These are phyloP conservation scores for Pyrenopolyporus hunteri DNA, from an alignment of 495 filamentous ascomycete species.

Conservation along the genomic window DNA sequence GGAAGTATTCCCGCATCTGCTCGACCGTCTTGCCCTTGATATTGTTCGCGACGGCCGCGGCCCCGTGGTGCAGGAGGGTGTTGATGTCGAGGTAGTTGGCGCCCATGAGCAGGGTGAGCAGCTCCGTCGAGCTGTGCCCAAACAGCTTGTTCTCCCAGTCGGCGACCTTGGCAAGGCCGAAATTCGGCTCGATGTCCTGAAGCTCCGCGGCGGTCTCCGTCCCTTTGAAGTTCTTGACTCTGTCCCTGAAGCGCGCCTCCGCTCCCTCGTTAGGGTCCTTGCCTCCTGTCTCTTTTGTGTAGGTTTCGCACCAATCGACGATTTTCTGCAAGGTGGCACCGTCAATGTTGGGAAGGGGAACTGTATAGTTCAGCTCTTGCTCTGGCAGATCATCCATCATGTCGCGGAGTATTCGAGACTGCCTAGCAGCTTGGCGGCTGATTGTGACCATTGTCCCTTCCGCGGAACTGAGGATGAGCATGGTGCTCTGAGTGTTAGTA, in stretches of 20 bases:
- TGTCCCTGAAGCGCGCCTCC: too few relatives aligned
- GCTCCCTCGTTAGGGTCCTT: background rate
- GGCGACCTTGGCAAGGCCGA: too few relatives aligned
- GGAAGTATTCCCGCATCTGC: conserved; percentile 78
- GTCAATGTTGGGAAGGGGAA: background rate
- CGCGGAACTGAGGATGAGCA: background rate
- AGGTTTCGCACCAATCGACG: background rate
- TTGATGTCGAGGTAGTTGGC: conserved; percentile 79
- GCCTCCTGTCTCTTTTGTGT: background rate
- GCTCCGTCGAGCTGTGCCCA: background rate
- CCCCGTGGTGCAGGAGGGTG: conserved; percentile 68
- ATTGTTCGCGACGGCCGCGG: conserved; percentile 74
- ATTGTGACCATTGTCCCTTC: background rate
- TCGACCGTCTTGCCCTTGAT: conserved; percentile 77
- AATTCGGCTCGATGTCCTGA: too few relatives aligned
- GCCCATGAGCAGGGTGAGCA: conserved; percentile 48
- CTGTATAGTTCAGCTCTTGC: background rate
- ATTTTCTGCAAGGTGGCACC: background rate
- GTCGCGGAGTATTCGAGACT: background rate
- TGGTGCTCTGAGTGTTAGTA: too few relatives aligned
- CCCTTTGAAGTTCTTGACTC: background rate
- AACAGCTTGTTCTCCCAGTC: background rate
- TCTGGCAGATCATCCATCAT: background rate
- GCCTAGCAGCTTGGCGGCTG: background rate
- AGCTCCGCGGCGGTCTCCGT: too few relatives aligned